These are phyloP conservation scores for Papilionanthe hybrid DNA, from an alignment of 116 monocot genomes.

Conservation along the genomic window DNA sequence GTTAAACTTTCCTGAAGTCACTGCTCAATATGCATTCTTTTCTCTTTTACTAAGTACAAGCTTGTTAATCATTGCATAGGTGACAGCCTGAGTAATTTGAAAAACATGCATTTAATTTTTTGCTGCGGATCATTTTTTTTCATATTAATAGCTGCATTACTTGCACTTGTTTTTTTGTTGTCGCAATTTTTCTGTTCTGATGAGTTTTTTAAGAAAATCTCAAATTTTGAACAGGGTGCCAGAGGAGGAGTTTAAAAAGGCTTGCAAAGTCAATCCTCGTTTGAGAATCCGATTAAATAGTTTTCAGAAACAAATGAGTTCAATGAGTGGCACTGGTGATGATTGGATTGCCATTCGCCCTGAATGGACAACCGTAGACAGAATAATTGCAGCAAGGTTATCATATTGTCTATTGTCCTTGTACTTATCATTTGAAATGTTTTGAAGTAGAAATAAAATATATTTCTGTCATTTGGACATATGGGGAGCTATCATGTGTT, in stretches of 20 bases:
- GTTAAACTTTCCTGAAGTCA: background rate
- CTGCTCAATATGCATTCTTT: background rate
- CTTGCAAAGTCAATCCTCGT: constrained; percentile 71
- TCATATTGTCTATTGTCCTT: background rate
- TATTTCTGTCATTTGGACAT: background rate
- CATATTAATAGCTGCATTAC: background rate
- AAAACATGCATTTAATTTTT: background rate
- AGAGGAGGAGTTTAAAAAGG: constrained; percentile 82
- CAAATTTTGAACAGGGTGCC: constrained; percentile 46
- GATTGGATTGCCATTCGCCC: constrained; percentile 87
- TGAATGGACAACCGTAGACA: constrained; percentile 96
- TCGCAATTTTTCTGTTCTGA: background rate
- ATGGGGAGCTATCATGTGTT: background rate
- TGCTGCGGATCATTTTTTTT: background rate
- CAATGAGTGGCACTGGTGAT: constrained; percentile 51
- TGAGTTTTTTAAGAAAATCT: background rate
- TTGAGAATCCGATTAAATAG: constrained; percentile 68
- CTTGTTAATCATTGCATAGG: background rate
- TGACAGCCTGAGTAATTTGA: background rate
- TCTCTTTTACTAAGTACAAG: background rate
- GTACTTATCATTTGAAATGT: background rate
- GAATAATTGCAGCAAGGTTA: constrained; percentile 77
- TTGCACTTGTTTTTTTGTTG: background rate
- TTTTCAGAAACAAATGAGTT: constrained; percentile 67
- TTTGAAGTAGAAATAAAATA: constrained; percentile 1